A percentile compares a stretch with the other conserved stretches of the same genome.
Evolutionary conservation across 1,139 yeast genomes (phyloP).

Genomic region (Candida anutae): DNA sequence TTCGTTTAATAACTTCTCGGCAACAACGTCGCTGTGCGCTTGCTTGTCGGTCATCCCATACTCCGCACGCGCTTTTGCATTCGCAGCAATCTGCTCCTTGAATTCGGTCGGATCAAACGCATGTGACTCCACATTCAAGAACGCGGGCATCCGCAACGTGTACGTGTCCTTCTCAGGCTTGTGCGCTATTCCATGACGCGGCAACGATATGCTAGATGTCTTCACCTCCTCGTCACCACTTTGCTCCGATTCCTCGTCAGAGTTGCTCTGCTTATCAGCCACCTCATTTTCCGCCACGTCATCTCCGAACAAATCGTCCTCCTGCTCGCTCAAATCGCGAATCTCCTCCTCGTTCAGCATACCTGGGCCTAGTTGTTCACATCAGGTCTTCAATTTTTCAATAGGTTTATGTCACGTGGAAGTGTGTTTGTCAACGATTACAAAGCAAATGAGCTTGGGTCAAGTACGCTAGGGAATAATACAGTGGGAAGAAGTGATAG

Average conservation of each 20-base stretch:
- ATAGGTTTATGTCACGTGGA: no score
- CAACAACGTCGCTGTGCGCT: constrained; percentile 35
- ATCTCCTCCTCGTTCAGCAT: no score
- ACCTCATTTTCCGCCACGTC: constrained; percentile 24
- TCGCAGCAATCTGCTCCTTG: constrained; percentile 44
- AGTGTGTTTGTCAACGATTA: no score
- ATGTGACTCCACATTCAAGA: constrained; percentile 71
- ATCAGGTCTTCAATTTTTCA: no score
- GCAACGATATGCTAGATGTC: constrained; percentile 54
- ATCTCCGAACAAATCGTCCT: constrained; percentile 44
- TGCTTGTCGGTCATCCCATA: constrained; percentile 25
- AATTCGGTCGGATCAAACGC: constrained; percentile 80
- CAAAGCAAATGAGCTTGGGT: no score
- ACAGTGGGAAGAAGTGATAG: no score
- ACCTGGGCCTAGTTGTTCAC: no score
- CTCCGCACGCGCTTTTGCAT: constrained; percentile 35
- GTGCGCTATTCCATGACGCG: constrained; percentile 62
- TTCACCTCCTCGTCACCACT: constrained; percentile 31
- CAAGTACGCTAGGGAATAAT: no score
- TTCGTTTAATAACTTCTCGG: constrained; percentile 55
- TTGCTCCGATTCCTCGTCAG: constrained; percentile 19
- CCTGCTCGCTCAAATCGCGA: constrained; percentile 21
- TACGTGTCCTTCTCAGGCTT: constrained; percentile 36
- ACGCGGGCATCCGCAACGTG: constrained; percentile 71
- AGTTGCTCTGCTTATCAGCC: constrained; percentile 8